Evolutionary conservation across 176 grass and related monocot genomes (phyloP).

Genomic region (Dactylis glomerata): DNA sequence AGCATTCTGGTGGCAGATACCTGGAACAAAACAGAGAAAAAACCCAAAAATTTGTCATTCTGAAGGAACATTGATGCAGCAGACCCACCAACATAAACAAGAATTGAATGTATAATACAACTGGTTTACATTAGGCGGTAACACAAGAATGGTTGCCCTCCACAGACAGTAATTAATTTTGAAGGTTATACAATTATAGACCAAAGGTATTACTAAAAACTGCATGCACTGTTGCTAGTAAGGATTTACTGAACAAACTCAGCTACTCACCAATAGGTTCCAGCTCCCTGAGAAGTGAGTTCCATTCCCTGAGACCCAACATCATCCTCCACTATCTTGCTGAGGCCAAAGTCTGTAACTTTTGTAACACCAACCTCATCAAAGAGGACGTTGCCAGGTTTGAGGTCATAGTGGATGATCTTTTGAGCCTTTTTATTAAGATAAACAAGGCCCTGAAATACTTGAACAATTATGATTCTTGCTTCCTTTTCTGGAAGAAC

Average conservation of each 20-base stretch:
- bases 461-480: slow-evolving; percentile 97
- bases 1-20: slow-evolving; percentile 99
- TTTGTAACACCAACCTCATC: slow-evolving; percentile 93
- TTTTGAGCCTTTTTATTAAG: slow-evolving; percentile 94
- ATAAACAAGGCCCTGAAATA: slow-evolving; percentile 98
- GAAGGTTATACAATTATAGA: slow-evolving; percentile 14
- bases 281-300: slow-evolving; percentile 97
- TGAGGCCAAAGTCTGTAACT: slow-evolving; percentile 99
- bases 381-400: slow-evolving; percentile 97
- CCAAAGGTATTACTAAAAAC: not conserved
- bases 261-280: slow-evolving; percentile 97
- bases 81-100: not conserved
- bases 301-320: slow-evolving; percentile 99
- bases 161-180: slow-evolving; percentile 8
- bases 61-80: slow-evolving; percentile 13
- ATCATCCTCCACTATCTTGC: slow-evolving; percentile 99
- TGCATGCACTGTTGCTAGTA: slow-evolving; percentile 3
- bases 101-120: not conserved
- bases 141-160: not conserved
- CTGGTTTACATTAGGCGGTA: not conserved
- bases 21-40: slow-evolving; percentile 45
- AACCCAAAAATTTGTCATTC: not conserved
- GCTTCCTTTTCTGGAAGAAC: slow-evolving; percentile 98
- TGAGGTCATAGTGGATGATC: slow-evolving; percentile 98
- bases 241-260: slow-evolving; percentile 36